Base-by-base conservation (phyloP, 768 basidiomycete species). In the Macrolepiota fuliginosa region DNA sequence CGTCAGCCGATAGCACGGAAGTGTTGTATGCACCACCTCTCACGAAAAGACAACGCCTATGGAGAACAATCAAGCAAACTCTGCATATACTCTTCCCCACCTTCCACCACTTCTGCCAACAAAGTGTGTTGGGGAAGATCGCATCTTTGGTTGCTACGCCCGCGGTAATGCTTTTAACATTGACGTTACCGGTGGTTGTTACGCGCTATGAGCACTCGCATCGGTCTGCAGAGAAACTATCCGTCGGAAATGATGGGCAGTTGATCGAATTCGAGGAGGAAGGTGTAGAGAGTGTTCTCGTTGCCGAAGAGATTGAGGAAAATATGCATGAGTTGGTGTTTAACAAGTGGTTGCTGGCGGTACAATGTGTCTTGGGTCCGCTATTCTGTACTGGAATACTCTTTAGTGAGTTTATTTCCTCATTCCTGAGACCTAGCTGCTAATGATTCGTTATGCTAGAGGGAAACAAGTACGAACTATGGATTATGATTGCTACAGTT, bases 171-270 rank as follows among this genome's bases (percentile, higher is more conserved):
- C 78, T 81, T 3, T 76, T 99, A 53, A 98, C 96, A 0, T 64
- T 98, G 19, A 98, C 96, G 0, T 77, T 98, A 10, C 95, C 95
- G 3, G 96, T 99, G 12, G 93, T 96, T 17, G 83, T 91, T 29
- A 86, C 80, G 10, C 81, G 84, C 3, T 86, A 86, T 66, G 68
- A 77, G 2, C 65, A 66, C 22, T 50, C 66, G 27, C 69, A 68
- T 17, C 61, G 66, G 15, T 67, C 77, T 3, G 71, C 68, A 12
- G 84, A 86, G 67, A 83, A 83, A 69, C 56, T 66, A 15, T 62
- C 60, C n/a, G 64, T 69, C 35, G 69, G 69, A 25, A 70, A 64
- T 7, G 83, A 83, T 37, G 74, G 75, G 17, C 77, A 78, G 11
- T 74, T 92, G 19, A 77, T 87, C 11, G 87, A 87, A 60, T 89